Evolutionary conservation across 2,329 filamentous ascomycete genomes (phyloP).

Genomic region (Pochonia chlamydosporia): DNA sequence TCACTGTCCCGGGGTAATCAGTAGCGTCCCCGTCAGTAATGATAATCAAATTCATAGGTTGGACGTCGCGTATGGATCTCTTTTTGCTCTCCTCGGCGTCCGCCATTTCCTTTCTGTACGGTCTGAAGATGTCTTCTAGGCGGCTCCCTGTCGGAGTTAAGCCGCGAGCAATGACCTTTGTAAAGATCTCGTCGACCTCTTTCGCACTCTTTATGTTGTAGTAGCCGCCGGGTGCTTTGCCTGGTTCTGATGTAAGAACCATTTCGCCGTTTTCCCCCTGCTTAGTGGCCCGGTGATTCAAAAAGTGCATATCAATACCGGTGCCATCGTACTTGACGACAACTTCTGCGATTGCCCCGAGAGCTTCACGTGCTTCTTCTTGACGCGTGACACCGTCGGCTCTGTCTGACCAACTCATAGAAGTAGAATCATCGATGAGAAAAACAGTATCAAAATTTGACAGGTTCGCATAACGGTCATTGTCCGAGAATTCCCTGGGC

Average conservation of each 20-base stretch:
- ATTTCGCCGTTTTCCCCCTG: conserved; percentile 29
- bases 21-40: conserved; percentile 82
- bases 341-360: conserved; percentile 72
- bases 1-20: conserved; percentile 69
- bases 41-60: conserved; percentile 85
- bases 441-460: conserved; percentile 79
- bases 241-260: too few relatives aligned
- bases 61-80: conserved; percentile 44
- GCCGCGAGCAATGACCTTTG: conserved; percentile 55
- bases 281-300: conserved; percentile 58
- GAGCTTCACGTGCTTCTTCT: conserved; percentile 63
- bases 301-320: conserved; percentile 86
- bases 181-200: conserved; percentile 65
- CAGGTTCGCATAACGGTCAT: conserved; percentile 73
- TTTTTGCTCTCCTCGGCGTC: conserved; percentile 37
- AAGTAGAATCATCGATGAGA: conserved; percentile 85
- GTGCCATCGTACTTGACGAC: conserved; percentile 75
- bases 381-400: too few relatives aligned
- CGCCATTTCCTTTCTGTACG: conserved; percentile 53
- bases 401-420: too few relatives aligned
- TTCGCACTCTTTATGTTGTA: conserved; percentile 53
- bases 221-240: conserved; percentile 50
- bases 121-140: conserved; percentile 64
- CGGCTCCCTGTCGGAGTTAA: conserved; percentile 70
- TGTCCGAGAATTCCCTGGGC: too few relatives aligned